Base-by-base conservation (phyloP, 1,284 basidiomycete genomes). In the Ganoderma leucocontextum region DNA sequence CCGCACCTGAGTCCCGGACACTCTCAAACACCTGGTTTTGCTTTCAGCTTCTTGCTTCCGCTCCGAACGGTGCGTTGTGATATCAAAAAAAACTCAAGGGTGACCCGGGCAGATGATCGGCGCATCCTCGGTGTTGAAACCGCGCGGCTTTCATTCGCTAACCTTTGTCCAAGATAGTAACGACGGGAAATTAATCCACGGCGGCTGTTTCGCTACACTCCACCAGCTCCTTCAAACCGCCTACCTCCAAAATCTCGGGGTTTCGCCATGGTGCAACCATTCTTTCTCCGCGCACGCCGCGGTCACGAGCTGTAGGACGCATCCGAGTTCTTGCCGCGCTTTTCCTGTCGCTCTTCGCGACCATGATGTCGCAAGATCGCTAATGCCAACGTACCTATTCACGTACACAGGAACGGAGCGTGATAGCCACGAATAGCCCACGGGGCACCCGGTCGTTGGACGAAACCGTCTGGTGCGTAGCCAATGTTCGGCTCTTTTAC, bases 311-410 rank as follows among this genome's bases (percentile, higher is more conserved):
- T 44, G 63, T 19, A 19, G 12, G 19, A 39, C 62, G 64, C 39
- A 61, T 75, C 77, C 77, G 77, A 78, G 68, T 70, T 75, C 70
- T 75, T 73, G 70, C 77, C 77, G 77, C 61, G n/a, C 47, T 68
- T 53, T 41, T 65, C 59, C 55, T 36, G 59, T 33, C 41, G n/a
- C 41, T 52, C 39, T 38, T 63, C 4, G 33, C 35, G 17, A 52
- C 60, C 62, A 12, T 44, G 63, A 10, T 60, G 38, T 13, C 38
- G 38, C 58, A 8, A 60, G 22, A 5, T 58, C 49, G 47, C 44
- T 33, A 61, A 66, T 52, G 65, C 42, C 38, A 33, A 42, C 47
- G 41, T 55, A 49, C 49, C 22, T 44, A 62, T 49, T 49, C 63
- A 41, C 13, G n/a, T 44, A 36, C 42, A 57, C 42, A 66, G 60